phyloP scores from a whole-genome alignment of 139 green algal genomes.

The Chlorella ohadii region DNA sequence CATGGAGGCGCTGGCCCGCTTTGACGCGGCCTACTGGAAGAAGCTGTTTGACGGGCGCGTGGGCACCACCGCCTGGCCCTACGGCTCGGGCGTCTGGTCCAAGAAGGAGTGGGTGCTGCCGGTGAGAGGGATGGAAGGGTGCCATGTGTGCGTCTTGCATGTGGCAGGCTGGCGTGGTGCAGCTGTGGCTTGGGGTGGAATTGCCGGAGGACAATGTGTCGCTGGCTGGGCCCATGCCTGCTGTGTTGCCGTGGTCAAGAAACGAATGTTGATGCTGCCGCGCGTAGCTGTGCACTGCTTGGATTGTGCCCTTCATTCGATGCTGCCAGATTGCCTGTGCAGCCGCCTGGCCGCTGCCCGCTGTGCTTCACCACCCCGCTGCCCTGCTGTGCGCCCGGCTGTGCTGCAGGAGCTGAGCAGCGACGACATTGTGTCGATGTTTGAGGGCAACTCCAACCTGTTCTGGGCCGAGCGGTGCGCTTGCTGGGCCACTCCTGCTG shows the following conservation, averaged over 20 bases:
- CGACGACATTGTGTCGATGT: conserved; percentile 99
- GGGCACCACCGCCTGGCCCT: conserved; percentile 95
- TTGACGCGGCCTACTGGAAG: conserved; percentile 94
- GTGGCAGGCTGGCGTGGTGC: neutral
- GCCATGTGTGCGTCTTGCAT: neutral
- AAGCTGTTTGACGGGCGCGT: conserved; percentile 92
- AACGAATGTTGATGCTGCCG: too few relatives aligned
- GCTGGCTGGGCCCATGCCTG: too few relatives aligned
- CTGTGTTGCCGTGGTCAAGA: too few relatives aligned
- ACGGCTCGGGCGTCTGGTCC: conserved; percentile 98
- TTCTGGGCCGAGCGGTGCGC: conserved; percentile 96
- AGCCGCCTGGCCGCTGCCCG: too few relatives aligned
- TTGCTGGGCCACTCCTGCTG: too few relatives aligned
- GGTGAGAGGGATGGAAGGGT: conserved; percentile 48
- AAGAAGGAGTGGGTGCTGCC: conserved; percentile 99
- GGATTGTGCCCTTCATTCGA: too few relatives aligned
- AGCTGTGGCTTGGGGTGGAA: too few relatives aligned
- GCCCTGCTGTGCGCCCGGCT: too few relatives aligned
- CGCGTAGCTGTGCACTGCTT: too few relatives aligned
- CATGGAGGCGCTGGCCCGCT: conserved; percentile 89
- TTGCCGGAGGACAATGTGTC: too few relatives aligned
- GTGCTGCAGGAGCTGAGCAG: conserved; percentile 78
- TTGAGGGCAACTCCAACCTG: conserved; percentile 99
- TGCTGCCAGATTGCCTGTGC: too few relatives aligned
- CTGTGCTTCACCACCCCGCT: too few relatives aligned